phyloP scores from a whole-genome alignment of 2,329 filamentous ascomycete genomes.

The Epicoccum sorghinum region DNA sequence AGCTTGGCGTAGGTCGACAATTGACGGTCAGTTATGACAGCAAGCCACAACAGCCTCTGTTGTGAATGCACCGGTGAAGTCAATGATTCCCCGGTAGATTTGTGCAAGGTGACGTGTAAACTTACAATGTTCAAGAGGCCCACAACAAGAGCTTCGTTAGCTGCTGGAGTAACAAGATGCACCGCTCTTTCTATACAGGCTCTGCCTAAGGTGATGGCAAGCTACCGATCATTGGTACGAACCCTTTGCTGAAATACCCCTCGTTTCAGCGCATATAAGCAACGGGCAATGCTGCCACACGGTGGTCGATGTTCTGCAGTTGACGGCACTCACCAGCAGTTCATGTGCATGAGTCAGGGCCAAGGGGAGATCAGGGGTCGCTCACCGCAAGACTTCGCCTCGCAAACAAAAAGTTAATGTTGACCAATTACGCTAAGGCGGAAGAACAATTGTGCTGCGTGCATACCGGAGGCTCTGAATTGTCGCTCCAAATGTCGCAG shows the following conservation, averaged over 20 bases:
- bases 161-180: neutral
- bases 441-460: slow-evolving; percentile 18
- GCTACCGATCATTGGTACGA: too few species aligned
- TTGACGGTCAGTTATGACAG: slow-evolving; percentile 10
- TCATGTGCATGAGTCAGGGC: slow-evolving; percentile 23
- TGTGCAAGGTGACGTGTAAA: slow-evolving; percentile 20
- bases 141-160: slow-evolving; percentile 1
- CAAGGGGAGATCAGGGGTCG: slow-evolving; percentile 30
- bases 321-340: slow-evolving; percentile 28
- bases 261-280: neutral
- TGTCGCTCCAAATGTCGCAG: slow-evolving; percentile 20
- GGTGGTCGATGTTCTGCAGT: slow-evolving; percentile 14
- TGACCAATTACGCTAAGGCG: slow-evolving; percentile 22
- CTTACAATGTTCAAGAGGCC: slow-evolving; percentile 1
- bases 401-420: slow-evolving; percentile 8
- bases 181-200: neutral
- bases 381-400: slow-evolving; percentile 23
- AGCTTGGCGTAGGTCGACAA: slow-evolving; percentile 1
- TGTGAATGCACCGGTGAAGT: slow-evolving; percentile 6
- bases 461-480: slow-evolving; percentile 16
- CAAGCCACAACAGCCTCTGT: slow-evolving; percentile 8
- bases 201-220: too few species aligned
- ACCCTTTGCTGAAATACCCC: neutral
- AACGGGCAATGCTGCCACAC: slow-evolving; percentile 4
- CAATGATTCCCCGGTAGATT: slow-evolving; percentile 1